Conservation (phyloP, 768 basidiomycete species). For the Pleurotus citrinopileatus region DNA sequence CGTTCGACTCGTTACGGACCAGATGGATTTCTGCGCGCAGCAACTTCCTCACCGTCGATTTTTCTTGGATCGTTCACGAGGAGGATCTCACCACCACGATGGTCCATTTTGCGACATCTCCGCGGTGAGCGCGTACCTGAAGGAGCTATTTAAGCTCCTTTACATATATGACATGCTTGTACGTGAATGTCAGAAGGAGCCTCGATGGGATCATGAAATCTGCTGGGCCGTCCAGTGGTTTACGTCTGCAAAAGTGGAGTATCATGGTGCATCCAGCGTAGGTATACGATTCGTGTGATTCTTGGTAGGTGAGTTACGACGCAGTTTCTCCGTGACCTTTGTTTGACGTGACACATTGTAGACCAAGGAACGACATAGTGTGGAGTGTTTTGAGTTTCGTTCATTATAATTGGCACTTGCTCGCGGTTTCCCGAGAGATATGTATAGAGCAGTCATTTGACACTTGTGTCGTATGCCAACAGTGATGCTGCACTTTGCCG, state of each 20-base stretch:
- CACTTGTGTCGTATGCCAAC: not conserved
- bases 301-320: no score
- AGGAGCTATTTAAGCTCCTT: constrained; percentile 30
- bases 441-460: no score
- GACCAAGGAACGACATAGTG: no score
- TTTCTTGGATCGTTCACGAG: constrained; percentile 14
- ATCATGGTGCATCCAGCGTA: no score
- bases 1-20: constrained; percentile 11
- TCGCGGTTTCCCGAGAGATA: no score
- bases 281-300: no score
- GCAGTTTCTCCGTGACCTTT: no score
- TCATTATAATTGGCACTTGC: no score
- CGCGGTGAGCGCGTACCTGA: constrained; percentile 29
- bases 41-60: constrained; percentile 28
- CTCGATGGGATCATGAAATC: constrained; percentile 27
- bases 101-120: constrained; percentile 19
- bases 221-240: not conserved
- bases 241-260: constrained; percentile 5
- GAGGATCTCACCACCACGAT: constrained; percentile 6
- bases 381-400: no score
- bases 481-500: no score
- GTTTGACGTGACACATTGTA: no score
- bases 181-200: constrained; percentile 29
- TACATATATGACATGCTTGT: constrained; percentile 35
- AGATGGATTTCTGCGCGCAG: constrained; percentile 29